A percentile compares a stretch with the other conserved stretches of the same genome.
Evolutionary conservation across 192 early-diverging fungal species (phyloP).

Genomic region (Umbelopsis ramanniana): DNA sequence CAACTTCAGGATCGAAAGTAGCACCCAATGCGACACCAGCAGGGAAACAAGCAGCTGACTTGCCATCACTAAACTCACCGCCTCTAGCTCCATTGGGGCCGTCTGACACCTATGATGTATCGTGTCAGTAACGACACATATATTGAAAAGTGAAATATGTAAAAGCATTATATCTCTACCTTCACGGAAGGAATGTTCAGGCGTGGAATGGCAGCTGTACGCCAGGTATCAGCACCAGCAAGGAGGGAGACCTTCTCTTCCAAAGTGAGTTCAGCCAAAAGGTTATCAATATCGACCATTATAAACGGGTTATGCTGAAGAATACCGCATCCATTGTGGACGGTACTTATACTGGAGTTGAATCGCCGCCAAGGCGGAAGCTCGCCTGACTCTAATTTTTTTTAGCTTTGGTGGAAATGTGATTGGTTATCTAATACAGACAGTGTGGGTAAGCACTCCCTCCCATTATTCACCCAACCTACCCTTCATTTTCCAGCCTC

Average conservation of each 20-base stretch:
- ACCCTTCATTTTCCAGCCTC: too few species aligned
- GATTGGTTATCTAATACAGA: too few species aligned
- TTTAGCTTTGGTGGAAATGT: not conserved
- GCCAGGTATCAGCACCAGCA: constrained; percentile 17
- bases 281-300: constrained; percentile 16
- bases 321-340: not conserved
- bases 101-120: not conserved
- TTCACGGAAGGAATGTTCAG: constrained; percentile 18
- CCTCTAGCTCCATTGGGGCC: constrained; percentile 25
- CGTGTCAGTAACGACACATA: not conserved
- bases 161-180: not conserved
- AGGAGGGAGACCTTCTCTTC: constrained; percentile 18
- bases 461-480: too few species aligned
- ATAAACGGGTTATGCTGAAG: not conserved
- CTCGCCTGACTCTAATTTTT: constrained; percentile 8
- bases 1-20: constrained; percentile 7
- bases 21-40: constrained; percentile 16
- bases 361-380: not conserved
- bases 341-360: not conserved
- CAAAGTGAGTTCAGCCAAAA: constrained; percentile 19
- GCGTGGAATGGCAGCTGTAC: constrained; percentile 22
- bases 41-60: constrained; percentile 17
- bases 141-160: too few species aligned
- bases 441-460: too few species aligned
- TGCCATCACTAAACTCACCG: not conserved